Evolutionary conservation across 2,329 filamentous ascomycete species (phyloP), one percentile per base, ranked within the genome.

Genomic region (Ophiocordyceps camponoti-rufipedis): DNA sequence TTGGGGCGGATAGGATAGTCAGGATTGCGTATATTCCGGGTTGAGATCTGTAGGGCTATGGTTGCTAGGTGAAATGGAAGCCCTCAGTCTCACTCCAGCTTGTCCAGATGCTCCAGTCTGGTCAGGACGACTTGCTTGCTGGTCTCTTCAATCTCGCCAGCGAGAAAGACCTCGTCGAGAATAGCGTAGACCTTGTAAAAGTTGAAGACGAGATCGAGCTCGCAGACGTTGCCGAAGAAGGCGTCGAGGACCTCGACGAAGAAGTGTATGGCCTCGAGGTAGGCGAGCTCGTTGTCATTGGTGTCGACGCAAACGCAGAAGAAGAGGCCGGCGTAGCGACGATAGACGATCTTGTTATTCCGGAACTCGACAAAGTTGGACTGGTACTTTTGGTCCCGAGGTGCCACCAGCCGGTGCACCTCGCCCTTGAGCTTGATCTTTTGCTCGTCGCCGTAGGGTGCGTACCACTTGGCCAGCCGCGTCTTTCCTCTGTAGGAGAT

Each of bases 351-450:
- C 70, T 95, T 96, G 61, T 89, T 87, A 66, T 87, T 85, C 53
- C 85, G 83, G 69, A 83, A 82, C 67, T 98, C 91, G 72, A 98
- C 91, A 59, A 98, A 98, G 70, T 98, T 98, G 67, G 87, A 94
- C 64, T 98, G 91, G 71, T 98, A 94, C 62, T 98, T 98, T 62
- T 98, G 91, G 66, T 98, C 91, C 59, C 91, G 85, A 7, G 91
- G 91, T 0, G 91, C 91, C 49, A 98, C 89, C 54, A 98, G 86
- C 51, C 91, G 88, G 72, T 98, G 91, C 56, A 96, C 85, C 70
- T 98, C 91, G 74, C 91, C 91, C 67, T 98, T 98, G 56, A 98
- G 74, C 68, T 94, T 95, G 64, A 98, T 85, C 71, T 98, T 98
- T 64, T 98, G 87, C 63, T 96, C 89, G 71, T 98, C 91, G 66